Conservation (phyloP, 2,329 filamentous ascomycete genomes). For the Sporothrix sp. region DNA sequence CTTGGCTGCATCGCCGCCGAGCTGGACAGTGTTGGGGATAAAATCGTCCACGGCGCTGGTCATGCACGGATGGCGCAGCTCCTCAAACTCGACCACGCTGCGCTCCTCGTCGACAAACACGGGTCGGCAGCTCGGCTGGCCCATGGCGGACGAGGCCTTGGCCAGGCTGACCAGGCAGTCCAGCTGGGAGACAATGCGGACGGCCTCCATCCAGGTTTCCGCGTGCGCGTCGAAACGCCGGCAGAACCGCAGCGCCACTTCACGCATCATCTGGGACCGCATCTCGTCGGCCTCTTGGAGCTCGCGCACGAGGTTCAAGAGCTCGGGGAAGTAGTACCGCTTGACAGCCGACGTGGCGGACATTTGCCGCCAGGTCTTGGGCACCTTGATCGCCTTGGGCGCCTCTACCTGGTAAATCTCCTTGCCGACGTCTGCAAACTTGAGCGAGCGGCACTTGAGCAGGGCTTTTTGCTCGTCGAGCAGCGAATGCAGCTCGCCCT, state of each 20-base stretch:
- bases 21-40: conserved; percentile 85
- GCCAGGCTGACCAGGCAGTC: conserved; percentile 92
- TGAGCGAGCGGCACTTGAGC: conserved; percentile 62
- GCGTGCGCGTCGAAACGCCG: conserved; percentile 83
- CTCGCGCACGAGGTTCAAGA: conserved; percentile 71
- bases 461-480: conserved; percentile 62
- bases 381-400: conserved; percentile 75
- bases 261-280: conserved; percentile 81
- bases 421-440: conserved; percentile 81
- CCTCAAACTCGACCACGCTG: conserved; percentile 81
- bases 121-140: conserved; percentile 80
- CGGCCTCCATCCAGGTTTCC: conserved; percentile 74
- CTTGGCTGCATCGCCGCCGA: conserved; percentile 72
- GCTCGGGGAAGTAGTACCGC: conserved; percentile 83
- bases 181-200: conserved; percentile 81
- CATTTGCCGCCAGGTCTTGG: conserved; percentile 89
- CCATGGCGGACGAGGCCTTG: conserved; percentile 74
- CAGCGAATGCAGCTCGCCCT: conserved; percentile 60
- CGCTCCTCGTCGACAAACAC: conserved; percentile 77
- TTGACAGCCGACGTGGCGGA: conserved; percentile 85
- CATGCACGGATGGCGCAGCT: conserved; percentile 93
- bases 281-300: conserved; percentile 92
- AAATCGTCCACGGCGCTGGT: conserved; percentile 82
- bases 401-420: conserved; percentile 95
- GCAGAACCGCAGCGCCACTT: conserved; percentile 75